Conservation (phyloP, 2,329 filamentous ascomycete genomes). For the Colletotrichum trifolii region DNA sequence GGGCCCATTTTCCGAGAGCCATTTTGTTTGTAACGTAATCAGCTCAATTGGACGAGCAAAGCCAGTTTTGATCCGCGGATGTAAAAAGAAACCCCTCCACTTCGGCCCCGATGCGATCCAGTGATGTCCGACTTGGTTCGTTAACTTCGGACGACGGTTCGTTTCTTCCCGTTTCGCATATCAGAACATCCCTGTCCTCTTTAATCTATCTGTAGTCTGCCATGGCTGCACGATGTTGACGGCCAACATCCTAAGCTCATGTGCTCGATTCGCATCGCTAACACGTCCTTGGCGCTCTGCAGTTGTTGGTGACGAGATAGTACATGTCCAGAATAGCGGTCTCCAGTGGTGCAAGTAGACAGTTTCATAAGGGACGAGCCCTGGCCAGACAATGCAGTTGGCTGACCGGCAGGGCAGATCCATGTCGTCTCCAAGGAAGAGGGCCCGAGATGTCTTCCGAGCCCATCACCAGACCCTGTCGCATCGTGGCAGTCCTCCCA, state of each 20-base stretch:
- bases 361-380: no score
- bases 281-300: no score
- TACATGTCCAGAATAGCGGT: no score
- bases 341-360: no score
- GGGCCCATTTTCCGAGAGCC: background rate
- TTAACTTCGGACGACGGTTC: constrained; percentile 35
- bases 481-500: constrained; percentile 1
- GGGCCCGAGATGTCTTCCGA: background rate
- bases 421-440: background rate
- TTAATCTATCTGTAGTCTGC: constrained; percentile 23
- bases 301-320: no score
- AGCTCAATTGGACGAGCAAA: constrained; percentile 16
- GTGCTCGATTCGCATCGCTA: background rate
- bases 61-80: constrained; percentile 13
- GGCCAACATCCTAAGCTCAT: background rate
- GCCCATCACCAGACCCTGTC: background rate
- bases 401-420: background rate
- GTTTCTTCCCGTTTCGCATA: constrained; percentile 29
- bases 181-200: constrained; percentile 2
- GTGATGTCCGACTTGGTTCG: background rate
- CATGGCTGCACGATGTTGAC: background rate
- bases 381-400: background rate
- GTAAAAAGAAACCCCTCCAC: background rate
- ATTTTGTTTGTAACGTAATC: constrained; percentile 24
- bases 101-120: constrained; percentile 17